Evolutionary conservation across 441 rosid genomes (phyloP), one percentile per base, ranked within the genome.

Genomic region (Gossypium laxum): DNA sequence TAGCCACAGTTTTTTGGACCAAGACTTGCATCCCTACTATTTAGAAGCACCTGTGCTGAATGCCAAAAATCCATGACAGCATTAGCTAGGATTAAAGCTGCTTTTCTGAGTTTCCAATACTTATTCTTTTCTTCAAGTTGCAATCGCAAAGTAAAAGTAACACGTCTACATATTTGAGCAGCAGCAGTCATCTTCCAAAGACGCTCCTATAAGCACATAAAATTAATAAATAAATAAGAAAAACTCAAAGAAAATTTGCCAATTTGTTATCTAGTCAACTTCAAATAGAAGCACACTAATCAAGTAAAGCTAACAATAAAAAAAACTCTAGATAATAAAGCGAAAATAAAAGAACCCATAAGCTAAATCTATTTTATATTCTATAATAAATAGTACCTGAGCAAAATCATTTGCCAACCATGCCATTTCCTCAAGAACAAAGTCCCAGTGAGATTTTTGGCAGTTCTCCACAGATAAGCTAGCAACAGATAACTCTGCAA

Each of bases 341-440:
- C 4, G 24, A 4, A 32, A 54, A 47, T 24, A 67, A 4, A 41
- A 69, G 55, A 66, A 66, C n/a, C 41, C 48, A 47, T 55, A 52
- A 52, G 28, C 55, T 54, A 61, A 43, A 48, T 67, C 30, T 50
- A 18, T 61, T 48, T 5, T 12, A 32, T 48, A 17, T 61, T 26
- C 32, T 32, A 18, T 1, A 69, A 74, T 71, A 54, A 78, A 67
- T 14, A 67, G 34, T 70, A 96, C 99, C 99, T 96, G 99, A 1
- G 90, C 91, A 85, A 96, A 89, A 83, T 96, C 99, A 81, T 91
- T 91, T 73, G 99, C 99, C 83, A 96, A 75, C 99, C 98, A 96
- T 74, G 88, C 81, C 96, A 96, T 91, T 83, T 96, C 99, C 93
- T 96, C 97, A 15, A 96, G 96, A 78, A 96, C 97, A 84, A 88